Conservation (phyloP, 345 rosid species). For the Raphanus raphanistrum region DNA sequence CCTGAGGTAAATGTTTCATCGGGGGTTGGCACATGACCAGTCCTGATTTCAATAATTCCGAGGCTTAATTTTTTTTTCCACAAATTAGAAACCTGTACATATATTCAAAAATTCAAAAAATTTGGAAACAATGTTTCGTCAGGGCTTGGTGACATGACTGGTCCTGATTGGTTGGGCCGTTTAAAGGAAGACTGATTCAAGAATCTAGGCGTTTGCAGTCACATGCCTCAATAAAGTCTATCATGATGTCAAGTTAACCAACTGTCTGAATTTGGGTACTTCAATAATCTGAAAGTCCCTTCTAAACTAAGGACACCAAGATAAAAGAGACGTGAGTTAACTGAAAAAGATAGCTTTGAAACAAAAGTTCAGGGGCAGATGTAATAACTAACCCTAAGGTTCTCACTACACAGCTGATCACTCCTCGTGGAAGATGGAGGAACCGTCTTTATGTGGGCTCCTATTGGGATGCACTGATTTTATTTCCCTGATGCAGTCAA, state of each 20-base stretch:
- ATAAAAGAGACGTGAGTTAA: not conserved
- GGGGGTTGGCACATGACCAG: too few species aligned
- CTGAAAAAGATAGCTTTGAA: not conserved
- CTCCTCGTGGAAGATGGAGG: conserved; percentile 7
- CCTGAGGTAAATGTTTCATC: too few species aligned
- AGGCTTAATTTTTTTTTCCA: too few species aligned
- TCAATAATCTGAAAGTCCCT: not conserved
- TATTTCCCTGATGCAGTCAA: not conserved
- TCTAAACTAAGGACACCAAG: conserved; percentile 17
- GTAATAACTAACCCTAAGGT: conserved; percentile 13
- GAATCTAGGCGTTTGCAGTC: conserved; percentile 26
- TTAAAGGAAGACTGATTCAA: conserved; percentile 22
- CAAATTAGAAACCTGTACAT: too few species aligned
- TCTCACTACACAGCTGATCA: conserved; percentile 6
- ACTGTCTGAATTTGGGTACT: conserved; percentile 20
- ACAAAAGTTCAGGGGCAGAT: not conserved
- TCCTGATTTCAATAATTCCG: too few species aligned
- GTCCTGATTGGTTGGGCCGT: not conserved
- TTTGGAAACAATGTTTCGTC: too few species aligned
- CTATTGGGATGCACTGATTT: conserved; percentile 4
- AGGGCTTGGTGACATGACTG: too few species aligned
- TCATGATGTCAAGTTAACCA: conserved; percentile 16
- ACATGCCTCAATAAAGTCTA: conserved; percentile 1
- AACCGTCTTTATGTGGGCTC: not conserved
- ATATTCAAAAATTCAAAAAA: too few species aligned